Conservation (phyloP, 495 filamentous ascomycete species). For the Hypomontagnella submonticulosa region DNA sequence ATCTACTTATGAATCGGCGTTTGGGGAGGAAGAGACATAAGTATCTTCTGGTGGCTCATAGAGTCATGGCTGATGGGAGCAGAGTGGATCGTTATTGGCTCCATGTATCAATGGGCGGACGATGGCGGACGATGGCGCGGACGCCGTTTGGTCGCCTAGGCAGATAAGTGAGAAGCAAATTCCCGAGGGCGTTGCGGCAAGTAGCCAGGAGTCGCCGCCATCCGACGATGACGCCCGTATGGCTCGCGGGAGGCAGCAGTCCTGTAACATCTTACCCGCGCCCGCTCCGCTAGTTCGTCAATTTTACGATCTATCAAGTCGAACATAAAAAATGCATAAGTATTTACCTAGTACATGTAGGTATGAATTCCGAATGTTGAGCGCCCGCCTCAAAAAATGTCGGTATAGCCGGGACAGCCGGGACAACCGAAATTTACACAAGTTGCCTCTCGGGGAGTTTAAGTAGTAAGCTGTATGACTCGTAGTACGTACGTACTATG, state of each 20-base stretch:
- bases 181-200: constrained; percentile 29
- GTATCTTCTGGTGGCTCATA: background rate
- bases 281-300: constrained; percentile 28
- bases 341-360: background rate
- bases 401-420: constrained; percentile 21
- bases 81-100: constrained; percentile 14
- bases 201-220: constrained; percentile 13
- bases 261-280: constrained; percentile 24
- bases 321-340: constrained; percentile 10
- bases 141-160: constrained; percentile 3
- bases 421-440: constrained; percentile 4
- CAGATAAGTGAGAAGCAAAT: constrained; percentile 24
- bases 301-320: constrained; percentile 29
- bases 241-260: constrained; percentile 34
- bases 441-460: constrained; percentile 1
- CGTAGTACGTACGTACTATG: constrained; percentile 17
- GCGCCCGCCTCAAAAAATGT: constrained; percentile 3
- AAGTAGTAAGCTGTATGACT: constrained; percentile 24
- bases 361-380: constrained; percentile 7
- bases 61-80: background rate
- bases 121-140: constrained; percentile 13
- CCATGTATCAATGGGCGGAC: background rate
- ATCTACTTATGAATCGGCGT: background rate
- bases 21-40: background rate
- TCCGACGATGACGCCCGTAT: constrained; percentile 30